These are phyloP conservation scores for Vitis cinerea DNA, from an alignment of 164 flowering plant species.

Conservation along the genomic window DNA sequence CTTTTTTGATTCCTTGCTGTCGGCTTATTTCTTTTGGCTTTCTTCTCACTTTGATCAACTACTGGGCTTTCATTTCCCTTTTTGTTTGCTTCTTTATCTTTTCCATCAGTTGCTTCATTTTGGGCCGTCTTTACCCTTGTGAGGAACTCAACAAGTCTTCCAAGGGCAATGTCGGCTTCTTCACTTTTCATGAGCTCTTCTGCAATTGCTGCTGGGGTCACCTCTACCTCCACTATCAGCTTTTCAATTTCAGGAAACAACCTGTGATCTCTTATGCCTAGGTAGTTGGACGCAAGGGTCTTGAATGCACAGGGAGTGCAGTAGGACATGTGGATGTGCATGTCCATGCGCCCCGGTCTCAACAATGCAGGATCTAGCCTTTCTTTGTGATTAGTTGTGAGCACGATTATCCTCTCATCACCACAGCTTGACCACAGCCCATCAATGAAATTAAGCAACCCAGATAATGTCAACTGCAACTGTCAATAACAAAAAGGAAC, in stretches of 20 bases:
- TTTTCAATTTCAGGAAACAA: constrained; percentile 13
- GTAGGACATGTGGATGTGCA: constrained; percentile 29
- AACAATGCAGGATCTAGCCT: not conserved
- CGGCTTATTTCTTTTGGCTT: not conserved
- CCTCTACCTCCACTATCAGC: constrained; percentile 4
- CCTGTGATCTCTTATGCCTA: constrained; percentile 4
- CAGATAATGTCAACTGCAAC: too few relatives aligned
- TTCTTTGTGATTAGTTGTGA: constrained; percentile 31
- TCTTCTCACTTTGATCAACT: not conserved
- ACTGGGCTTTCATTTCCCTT: not conserved
- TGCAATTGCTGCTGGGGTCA: constrained; percentile 24
- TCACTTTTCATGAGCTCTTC: constrained; percentile 5
- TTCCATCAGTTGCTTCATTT: not conserved
- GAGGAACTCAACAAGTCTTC: constrained; percentile 7
- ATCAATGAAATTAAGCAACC: too few relatives aligned
- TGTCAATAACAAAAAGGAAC: too few relatives aligned
- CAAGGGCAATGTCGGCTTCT: constrained; percentile 12
- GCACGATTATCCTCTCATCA: constrained; percentile 19
- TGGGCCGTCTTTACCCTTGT: not conserved
- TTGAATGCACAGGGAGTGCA: constrained; percentile 1
- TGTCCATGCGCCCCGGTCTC: constrained; percentile 33
- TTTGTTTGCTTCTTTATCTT: not conserved
- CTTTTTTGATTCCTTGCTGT: not conserved
- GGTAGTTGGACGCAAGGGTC: constrained; percentile 20
- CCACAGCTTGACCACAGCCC: too few relatives aligned